Base-by-base conservation (phyloP, 2,329 filamentous ascomycete species). In the Trichophyton mentagrophytes region DNA sequence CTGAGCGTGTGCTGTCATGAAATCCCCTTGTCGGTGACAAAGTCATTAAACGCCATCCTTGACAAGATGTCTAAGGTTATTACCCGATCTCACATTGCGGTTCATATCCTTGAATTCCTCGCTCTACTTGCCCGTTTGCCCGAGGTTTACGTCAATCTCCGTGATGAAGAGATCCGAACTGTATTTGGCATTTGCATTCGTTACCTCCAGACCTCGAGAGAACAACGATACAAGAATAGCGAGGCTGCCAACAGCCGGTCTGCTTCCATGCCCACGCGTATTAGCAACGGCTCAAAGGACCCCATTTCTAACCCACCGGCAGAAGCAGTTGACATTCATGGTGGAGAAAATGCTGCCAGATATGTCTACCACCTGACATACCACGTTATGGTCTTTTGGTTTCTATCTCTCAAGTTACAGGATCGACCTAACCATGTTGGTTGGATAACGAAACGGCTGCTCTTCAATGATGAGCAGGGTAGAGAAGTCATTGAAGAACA, bases 301-400 rank as follows among this genome's bases (percentile, higher is more conserved):
- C 22, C 47, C 17, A 15, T 61, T 33, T 70, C 73, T n/a, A 62
- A 64, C 22, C 56, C 66, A 46, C 63, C 67, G 36, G 60, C 67
- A n/a, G 69, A 73, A 20, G 65, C 65, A 15, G 55, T 70, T 62
- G 75, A 73, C 61, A 70, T 65, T 59, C 74, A 76, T 60, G 68
- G 77, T 64, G 79, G 85, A 6, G 88, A 93, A 63, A 89, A 93
- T 65, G 79, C 96, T 57, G 90, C 91, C 3, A 88, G 93, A 72
- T 99, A 99, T 71, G 89, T 99, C 27, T 93, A 95, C 72, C 88
- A 90, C 1, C 78, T 97, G 59, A 92, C 92, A 7, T 96, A 96
- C 70, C 91, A 97, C 71, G 90, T 96, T 67, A 91, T 99, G 65
- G 87, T 90, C 1, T 96, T 95, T 70, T 99, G 93, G 93, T 99